Conservation (phyloP, 1,284 basidiomycete species). For the Fomitopsis schrenkii region DNA sequence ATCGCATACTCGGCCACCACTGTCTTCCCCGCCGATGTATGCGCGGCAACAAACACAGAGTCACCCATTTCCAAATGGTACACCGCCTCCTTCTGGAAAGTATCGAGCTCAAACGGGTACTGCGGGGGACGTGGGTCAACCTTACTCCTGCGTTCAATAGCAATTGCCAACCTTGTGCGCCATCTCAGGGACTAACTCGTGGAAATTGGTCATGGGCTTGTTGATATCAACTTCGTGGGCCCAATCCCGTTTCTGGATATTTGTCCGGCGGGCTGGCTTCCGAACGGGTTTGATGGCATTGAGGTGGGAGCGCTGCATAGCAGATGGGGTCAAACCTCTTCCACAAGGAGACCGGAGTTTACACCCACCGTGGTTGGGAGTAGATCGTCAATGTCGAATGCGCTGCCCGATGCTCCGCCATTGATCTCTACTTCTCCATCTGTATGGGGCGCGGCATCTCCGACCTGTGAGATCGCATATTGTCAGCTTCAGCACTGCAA, state of each 20-base stretch:
- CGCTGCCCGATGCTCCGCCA: slow-evolving; percentile 17
- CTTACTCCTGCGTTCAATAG: background rate
- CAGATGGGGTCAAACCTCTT: background rate
- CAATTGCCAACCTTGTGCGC: slow-evolving; percentile 63
- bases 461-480: background rate
- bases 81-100: slow-evolving; percentile 96
- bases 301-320: slow-evolving; percentile 41
- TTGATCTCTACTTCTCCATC: slow-evolving; percentile 18
- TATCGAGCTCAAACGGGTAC: slow-evolving; percentile 87
- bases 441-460: background rate
- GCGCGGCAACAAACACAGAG: slow-evolving; percentile 97
- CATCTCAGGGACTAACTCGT: slow-evolving; percentile 87
- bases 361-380: slow-evolving; percentile 74
- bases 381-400: slow-evolving; percentile 73
- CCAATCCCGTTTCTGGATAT: slow-evolving; percentile 87
- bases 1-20: slow-evolving; percentile 99
- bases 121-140: slow-evolving; percentile 30
- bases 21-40: slow-evolving; percentile 99
- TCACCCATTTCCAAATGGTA: slow-evolving; percentile 98
- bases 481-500: background rate
- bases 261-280: slow-evolving; percentile 35
- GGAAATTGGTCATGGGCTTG: slow-evolving; percentile 85
- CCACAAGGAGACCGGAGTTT: background rate
- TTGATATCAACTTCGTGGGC: slow-evolving; percentile 96
- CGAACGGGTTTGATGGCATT: slow-evolving; percentile 43